These are phyloP conservation scores for Trypanosoma cruzi DNA, from an alignment of 208 protist species.

Conservation along the genomic window DNA sequence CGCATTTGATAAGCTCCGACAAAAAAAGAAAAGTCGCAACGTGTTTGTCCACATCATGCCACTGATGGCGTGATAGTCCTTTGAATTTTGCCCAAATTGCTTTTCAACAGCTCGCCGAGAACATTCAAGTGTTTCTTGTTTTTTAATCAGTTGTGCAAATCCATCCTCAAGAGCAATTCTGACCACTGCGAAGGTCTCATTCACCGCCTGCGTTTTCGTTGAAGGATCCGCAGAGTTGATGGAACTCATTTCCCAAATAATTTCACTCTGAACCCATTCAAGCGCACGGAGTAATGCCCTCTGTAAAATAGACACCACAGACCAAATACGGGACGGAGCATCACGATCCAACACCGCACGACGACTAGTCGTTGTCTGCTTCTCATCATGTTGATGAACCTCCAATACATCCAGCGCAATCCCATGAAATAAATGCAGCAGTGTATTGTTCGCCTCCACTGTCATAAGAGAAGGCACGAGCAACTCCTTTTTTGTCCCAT, in stretches of 20 bases:
- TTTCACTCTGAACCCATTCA: constrained; percentile 38
- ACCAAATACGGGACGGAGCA: constrained; percentile 52
- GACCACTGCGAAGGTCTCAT: constrained; percentile 27
- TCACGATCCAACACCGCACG: constrained; percentile 61
- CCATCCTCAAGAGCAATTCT: constrained; percentile 34
- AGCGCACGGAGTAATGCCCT: constrained; percentile 59
- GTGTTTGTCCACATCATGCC: constrained; percentile 64
- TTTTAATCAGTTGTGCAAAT: constrained; percentile 41
- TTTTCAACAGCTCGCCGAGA: constrained; percentile 33
- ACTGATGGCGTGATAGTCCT: constrained; percentile 43
- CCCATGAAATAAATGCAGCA: constrained; percentile 65
- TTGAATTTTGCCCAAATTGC: constrained; percentile 48
- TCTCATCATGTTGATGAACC: constrained; percentile 32
- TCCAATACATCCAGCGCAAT: constrained; percentile 50
- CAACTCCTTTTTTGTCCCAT: not conserved
- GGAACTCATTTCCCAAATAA: constrained; percentile 5
- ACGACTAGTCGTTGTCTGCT: constrained; percentile 1
- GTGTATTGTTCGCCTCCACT: constrained; percentile 63
- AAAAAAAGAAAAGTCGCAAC: constrained; percentile 48
- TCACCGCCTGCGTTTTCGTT: constrained; percentile 10
- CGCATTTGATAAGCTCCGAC: constrained; percentile 48
- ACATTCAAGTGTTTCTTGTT: constrained; percentile 52
- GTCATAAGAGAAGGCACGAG: constrained; percentile 42
- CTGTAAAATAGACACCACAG: constrained; percentile 40
- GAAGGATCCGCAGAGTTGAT: not conserved